Base-by-base conservation (phyloP, 257 asterid species). In the Solanum etuberosum region DNA sequence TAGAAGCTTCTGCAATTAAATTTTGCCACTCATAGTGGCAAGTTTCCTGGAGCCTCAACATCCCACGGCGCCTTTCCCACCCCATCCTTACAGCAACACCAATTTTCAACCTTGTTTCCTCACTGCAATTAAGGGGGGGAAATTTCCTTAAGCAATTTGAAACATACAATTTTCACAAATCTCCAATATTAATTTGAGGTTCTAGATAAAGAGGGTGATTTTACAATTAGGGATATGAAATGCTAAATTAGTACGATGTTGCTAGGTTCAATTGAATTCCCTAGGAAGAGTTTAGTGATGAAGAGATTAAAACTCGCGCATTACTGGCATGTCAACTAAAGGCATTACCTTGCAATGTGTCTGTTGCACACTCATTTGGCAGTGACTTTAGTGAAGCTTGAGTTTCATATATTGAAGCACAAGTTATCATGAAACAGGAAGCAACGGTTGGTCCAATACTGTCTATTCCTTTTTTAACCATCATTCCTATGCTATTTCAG, bases 61-160 rank as follows among this genome's bases (percentile, higher is more conserved):
- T 92, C 92, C 91, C 88, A 23, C 96, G 96, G 25, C 99, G 98
- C 86, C 86, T 97, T 90, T 96, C 95, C 99, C 99, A 97, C 59
- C 98, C 98, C 4, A 93, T 91, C 46, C 99, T 93, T 51, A 97
- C 98, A 32, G 98, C 96, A 61, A 86, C 92, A 71, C 96, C 99
- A 67, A 97, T 97, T 90, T 93, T 96, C 31, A 90, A 34, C 91
- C 89, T 96, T 27, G 98, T 97, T 89, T 95, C 99, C 61, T 95
- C 89, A 80, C 99, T 96, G 91, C 61, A 91, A 48, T 81, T 29
- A 48, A 81, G 43, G 8, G 32, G 13, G 21, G 0, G 25, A 9
- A 51, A 48, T 18, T 29, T 80, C 25, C 85, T 81, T 81, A 10
- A 81, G 43, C 37, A 80, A 61, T 80, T 43, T 43, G 84, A 80